A percentile compares a stretch with the other conserved stretches of the same genome.
These are phyloP conservation scores for Pestalotiopsis sp. DNA, from an alignment of 2,329 filamentous ascomycete genomes.

Conservation along the genomic window DNA sequence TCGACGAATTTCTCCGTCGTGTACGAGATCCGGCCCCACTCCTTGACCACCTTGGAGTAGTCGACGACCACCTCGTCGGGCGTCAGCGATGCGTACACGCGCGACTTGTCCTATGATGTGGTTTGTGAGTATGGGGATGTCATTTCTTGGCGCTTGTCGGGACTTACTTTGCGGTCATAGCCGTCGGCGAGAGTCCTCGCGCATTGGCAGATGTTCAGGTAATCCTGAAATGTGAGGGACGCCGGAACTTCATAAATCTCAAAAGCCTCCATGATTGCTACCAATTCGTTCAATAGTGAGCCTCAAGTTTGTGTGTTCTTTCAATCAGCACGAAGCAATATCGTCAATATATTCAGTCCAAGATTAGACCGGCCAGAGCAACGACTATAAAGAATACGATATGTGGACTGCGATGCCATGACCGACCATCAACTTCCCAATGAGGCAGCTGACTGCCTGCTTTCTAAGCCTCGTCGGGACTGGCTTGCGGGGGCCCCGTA, in stretches of 20 bases:
- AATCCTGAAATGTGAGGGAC: slow-evolving; percentile 1
- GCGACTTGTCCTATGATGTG: neutral
- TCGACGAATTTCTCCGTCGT: neutral
- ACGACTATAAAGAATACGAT: neutral
- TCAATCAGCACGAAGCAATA: neutral
- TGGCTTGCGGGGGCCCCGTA: neutral
- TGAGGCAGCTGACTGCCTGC: neutral
- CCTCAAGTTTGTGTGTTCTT: neutral
- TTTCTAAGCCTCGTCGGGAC: neutral
- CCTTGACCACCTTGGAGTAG: neutral
- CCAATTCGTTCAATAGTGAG: neutral
- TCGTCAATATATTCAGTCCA: neutral
- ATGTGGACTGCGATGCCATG: neutral
- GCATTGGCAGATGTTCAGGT: slow-evolving; percentile 2
- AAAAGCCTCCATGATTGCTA: neutral
- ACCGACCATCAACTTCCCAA: neutral
- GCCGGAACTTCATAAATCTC: slow-evolving; percentile 6
- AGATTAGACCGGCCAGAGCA: neutral
- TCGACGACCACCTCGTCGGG: slow-evolving; percentile 4
- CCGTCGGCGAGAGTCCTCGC: slow-evolving; percentile 6
- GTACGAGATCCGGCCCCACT: slow-evolving; percentile 5
- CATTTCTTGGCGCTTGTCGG: neutral
- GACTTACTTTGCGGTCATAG: slow-evolving; percentile 11
- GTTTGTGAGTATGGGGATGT: neutral
- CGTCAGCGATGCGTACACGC: neutral